A percentile compares a stretch with the other conserved stretches of the same genome.
These are phyloP conservation scores for Aspergillus tubingensis DNA, from an alignment of 2,329 filamentous ascomycete species.

Conservation along the genomic window DNA sequence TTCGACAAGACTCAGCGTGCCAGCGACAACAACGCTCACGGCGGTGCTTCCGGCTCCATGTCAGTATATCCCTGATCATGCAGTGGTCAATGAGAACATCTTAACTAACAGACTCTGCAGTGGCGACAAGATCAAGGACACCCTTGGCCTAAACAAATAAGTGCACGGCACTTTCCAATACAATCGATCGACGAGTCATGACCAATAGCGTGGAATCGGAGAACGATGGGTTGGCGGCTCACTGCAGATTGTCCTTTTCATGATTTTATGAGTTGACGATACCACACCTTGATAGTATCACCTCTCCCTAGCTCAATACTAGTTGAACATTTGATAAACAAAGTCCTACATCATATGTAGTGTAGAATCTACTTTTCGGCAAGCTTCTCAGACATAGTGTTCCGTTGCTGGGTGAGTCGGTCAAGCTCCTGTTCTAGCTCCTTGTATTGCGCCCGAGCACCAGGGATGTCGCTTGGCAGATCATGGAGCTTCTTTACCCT, in stretches of 20 bases:
- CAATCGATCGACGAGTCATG: background rate
- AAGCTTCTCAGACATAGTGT: constrained; percentile 73
- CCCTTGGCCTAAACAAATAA: constrained; percentile 37
- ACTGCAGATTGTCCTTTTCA: constrained; percentile 15
- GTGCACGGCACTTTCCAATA: background rate
- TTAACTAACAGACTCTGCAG: constrained; percentile 24
- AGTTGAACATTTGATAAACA: background rate
- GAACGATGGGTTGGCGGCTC: background rate
- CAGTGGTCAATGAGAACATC: background rate
- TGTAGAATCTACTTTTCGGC: constrained; percentile 49
- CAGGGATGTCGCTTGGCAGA: constrained; percentile 69
- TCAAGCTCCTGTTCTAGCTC: constrained; percentile 65
- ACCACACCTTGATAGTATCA: constrained; percentile 22
- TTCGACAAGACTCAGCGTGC: constrained; percentile 53
- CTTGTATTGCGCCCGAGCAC: constrained; percentile 71
- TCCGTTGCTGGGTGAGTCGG: constrained; percentile 62
- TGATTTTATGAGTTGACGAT: constrained; percentile 27
- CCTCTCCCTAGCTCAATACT: constrained; percentile 12
- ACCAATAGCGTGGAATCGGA: background rate
- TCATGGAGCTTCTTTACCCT: constrained; percentile 69
- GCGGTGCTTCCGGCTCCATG: constrained; percentile 43
- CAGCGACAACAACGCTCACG: constrained; percentile 45
- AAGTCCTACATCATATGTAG: background rate
- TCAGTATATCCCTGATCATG: constrained; percentile 28
- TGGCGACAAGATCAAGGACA: constrained; percentile 48